A percentile compares a stretch with the other conserved stretches of the same genome.
Evolutionary conservation across 305 asterid species (phyloP).

Genomic region (Fraxinus angustifolia): DNA sequence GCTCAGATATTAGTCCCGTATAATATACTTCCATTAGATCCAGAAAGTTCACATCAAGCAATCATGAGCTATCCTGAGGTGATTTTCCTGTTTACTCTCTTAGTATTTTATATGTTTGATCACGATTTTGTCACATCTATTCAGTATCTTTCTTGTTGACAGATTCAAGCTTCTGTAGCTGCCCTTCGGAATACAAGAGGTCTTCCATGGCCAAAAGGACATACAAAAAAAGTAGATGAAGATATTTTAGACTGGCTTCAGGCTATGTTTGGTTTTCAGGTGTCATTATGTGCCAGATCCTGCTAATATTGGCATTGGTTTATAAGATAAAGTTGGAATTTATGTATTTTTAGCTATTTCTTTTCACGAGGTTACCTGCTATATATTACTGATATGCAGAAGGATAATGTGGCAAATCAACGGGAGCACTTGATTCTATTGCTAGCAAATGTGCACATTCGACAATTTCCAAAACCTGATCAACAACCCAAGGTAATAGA

Average conservation of each 20-base stretch:
- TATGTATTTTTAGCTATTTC: not conserved
- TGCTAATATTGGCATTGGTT: not conserved
- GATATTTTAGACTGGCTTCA: slow-evolving; percentile 96
- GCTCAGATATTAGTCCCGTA: slow-evolving; percentile 86
- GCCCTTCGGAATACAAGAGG: slow-evolving; percentile 93
- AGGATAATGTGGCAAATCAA: slow-evolving; percentile 86
- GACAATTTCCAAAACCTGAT: slow-evolving; percentile 85
- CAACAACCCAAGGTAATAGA: slow-evolving; percentile 80
- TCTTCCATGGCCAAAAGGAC: slow-evolving; percentile 92
- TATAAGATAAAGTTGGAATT: slow-evolving; percentile 10
- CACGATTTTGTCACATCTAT: slow-evolving; percentile 10
- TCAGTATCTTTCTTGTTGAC: slow-evolving; percentile 20
- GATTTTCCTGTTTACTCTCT: slow-evolving; percentile 22
- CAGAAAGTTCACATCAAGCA: slow-evolving; percentile 83
- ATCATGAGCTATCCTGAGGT: slow-evolving; percentile 97
- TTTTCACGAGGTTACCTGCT: not conserved
- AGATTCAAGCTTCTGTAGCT: slow-evolving; percentile 94
- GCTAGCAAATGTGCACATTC: slow-evolving; percentile 93
- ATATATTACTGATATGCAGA: slow-evolving; percentile 51
- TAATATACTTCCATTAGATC: slow-evolving; percentile 96
- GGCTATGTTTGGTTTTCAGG: slow-evolving; percentile 98
- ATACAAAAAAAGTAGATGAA: slow-evolving; percentile 70
- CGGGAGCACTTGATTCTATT: slow-evolving; percentile 90
- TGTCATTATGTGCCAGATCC: slow-evolving; percentile 21
- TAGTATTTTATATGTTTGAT: slow-evolving; percentile 6